A percentile compares a stretch with the other conserved stretches of the same genome.
Conservation (phyloP, 2,329 filamentous ascomycete genomes). For the Paecilomyces sp. region DNA sequence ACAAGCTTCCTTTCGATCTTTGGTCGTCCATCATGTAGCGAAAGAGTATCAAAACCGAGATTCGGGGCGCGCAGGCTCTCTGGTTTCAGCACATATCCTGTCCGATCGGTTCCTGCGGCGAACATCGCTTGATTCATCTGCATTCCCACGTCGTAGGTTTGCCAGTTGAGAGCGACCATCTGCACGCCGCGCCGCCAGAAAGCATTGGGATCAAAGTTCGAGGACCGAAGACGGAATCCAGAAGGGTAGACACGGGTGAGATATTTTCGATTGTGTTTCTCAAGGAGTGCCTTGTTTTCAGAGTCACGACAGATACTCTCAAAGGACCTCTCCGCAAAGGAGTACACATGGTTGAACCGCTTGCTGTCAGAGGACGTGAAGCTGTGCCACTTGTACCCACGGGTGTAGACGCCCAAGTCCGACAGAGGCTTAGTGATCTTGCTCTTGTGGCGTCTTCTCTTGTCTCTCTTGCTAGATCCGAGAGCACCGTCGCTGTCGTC, state of each 20-base stretch:
- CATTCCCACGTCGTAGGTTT: constrained; percentile 92
- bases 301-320: constrained; percentile 69
- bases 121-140: constrained; percentile 99
- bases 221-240: constrained; percentile 71
- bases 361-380: constrained; percentile 74
- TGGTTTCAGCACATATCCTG: constrained; percentile 91
- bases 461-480: constrained; percentile 50
- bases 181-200: constrained; percentile 96
- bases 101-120: constrained; percentile 74
- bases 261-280: constrained; percentile 84
- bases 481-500: constrained; percentile 68
- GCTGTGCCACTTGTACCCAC: constrained; percentile 73
- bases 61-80: constrained; percentile 59
- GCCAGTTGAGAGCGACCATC: constrained; percentile 98
- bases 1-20: constrained; percentile 77
- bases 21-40: constrained; percentile 23
- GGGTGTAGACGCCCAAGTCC: constrained; percentile 73
- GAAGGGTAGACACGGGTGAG: constrained; percentile 93
- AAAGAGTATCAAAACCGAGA: constrained; percentile 12
- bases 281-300: constrained; percentile 69
- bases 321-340: constrained; percentile 85
- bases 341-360: constrained; percentile 89
- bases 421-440: constrained; percentile 82
- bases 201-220: constrained; percentile 87
- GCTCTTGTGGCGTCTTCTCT: constrained; percentile 60